These are phyloP conservation scores for Epichloe baconii DNA, from an alignment of 2,329 filamentous ascomycete genomes.

Conservation along the genomic window DNA sequence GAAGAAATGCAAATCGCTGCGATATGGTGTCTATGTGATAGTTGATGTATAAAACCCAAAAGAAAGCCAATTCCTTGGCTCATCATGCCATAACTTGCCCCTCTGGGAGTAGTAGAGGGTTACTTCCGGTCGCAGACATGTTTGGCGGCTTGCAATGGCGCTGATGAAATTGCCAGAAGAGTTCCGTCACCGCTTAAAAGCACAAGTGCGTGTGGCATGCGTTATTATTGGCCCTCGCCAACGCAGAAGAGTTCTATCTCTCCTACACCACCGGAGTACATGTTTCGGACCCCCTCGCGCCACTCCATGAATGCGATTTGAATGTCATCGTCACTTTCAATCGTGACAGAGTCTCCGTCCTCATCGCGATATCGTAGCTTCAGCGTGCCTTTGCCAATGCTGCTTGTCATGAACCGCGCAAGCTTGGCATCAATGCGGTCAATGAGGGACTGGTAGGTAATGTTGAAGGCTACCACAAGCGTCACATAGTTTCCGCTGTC, in stretches of 20 bases:
- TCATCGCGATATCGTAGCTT: slow-evolving; percentile 85
- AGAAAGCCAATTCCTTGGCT: not conserved
- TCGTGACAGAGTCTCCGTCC: slow-evolving; percentile 85
- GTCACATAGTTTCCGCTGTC: slow-evolving; percentile 79
- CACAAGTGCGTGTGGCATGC: no score
- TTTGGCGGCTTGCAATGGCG: not conserved
- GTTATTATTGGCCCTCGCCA: slow-evolving; percentile 26
- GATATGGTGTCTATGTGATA: slow-evolving; percentile 18
- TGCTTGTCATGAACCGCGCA: slow-evolving; percentile 70
- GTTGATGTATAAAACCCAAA: not conserved
- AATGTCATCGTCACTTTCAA: slow-evolving; percentile 91
- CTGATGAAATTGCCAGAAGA: not conserved
- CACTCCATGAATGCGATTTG: slow-evolving; percentile 92
- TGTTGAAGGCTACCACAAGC: slow-evolving; percentile 91
- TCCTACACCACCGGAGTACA: slow-evolving; percentile 57
- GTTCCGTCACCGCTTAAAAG: not conserved
- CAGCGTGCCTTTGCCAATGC: slow-evolving; percentile 68
- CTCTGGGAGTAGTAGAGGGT: not conserved
- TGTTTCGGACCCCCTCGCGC: slow-evolving; percentile 54
- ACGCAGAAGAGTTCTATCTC: slow-evolving; percentile 84
- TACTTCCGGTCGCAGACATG: not conserved
- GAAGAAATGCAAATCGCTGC: slow-evolving; percentile 13
- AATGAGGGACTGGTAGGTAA: slow-evolving; percentile 83
- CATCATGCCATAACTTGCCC: not conserved
- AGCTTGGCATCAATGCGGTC: slow-evolving; percentile 96